Evolutionary conservation across 2,329 filamentous ascomycete species (phyloP), one percentile per base, ranked within the genome.

Genomic region (Calonectria leucothoes): DNA sequence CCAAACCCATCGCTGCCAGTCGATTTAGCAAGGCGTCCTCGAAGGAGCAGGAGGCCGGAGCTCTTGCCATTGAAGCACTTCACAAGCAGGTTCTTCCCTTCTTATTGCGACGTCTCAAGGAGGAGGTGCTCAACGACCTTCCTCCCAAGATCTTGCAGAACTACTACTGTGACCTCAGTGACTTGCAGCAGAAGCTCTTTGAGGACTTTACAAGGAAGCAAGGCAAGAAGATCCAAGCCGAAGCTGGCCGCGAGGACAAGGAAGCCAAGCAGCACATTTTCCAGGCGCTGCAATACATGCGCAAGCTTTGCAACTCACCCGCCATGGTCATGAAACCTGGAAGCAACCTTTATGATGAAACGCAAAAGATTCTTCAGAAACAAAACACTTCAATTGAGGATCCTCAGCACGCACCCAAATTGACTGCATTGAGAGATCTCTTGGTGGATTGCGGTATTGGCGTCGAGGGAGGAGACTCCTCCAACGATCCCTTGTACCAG

Each of bases 371-470:
- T 78, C 90, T 99, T 25, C 90, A 92, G 64, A 93, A 92, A 81
- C 93, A 96, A 82, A 93, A 94, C 72, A 96, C 95, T 0, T 94
- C 91, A 68, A 90, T 99, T 75, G 94, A 95, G 66, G 97, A 99
- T 82, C 91, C 95, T 1, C 88, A 90, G 8, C 97, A 99, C 83
- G 97, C 97, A 25, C 97, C 97, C 6, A 99, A 99, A 84, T 91
- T 99, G 64, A 94, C 92, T 10, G 97, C 97, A 2, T 89, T 99
- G 42, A 93, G 94, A 71, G 97, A 99, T 82, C 88, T 99, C 20
- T 88, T 99, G n/a, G 91, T 98, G n/a, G 97, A 99, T 85, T 99
- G 97, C 81, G 97, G 97, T 71, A 99, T 99, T 80, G 97, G 97
- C 37, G 90, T 94, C 48, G 93, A 95, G 74, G 90, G 91, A 20